phyloP scores from a whole-genome alignment of 2,329 filamentous ascomycete genomes.

The Sclerotinia spermophila region DNA sequence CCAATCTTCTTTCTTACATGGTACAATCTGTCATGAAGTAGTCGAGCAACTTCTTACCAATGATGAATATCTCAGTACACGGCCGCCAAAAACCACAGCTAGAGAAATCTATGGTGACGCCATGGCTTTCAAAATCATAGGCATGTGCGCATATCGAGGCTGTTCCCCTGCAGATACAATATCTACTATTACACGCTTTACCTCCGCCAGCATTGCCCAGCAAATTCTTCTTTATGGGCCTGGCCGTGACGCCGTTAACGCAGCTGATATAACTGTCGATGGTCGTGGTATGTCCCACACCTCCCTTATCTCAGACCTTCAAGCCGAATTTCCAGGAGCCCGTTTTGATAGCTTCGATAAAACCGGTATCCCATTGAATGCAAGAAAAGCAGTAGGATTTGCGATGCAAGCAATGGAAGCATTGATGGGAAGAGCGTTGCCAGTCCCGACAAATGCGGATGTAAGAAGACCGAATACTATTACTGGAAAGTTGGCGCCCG shows the following conservation, averaged over 20 bases:
- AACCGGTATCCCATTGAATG: slow-evolving; percentile 37
- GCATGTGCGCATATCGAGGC: slow-evolving; percentile 31
- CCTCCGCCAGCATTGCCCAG: slow-evolving; percentile 36
- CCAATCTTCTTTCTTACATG: slow-evolving; percentile 28
- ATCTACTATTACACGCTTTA: slow-evolving; percentile 36
- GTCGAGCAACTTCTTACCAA: slow-evolving; percentile 34
- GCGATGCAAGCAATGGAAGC: slow-evolving; percentile 39
- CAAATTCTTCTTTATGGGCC: slow-evolving; percentile 36
- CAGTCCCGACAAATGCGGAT: slow-evolving; percentile 36
- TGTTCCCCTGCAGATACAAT: slow-evolving; percentile 34
- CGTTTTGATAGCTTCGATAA: slow-evolving; percentile 34
- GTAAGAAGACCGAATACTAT: slow-evolving; percentile 37
- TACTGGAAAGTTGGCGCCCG: slow-evolving; percentile 36
- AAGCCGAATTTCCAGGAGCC: slow-evolving; percentile 34
- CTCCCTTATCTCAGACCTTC: slow-evolving; percentile 33
- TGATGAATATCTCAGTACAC: slow-evolving; percentile 30
- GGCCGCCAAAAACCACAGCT: slow-evolving; percentile 37
- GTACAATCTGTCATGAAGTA: slow-evolving; percentile 35
- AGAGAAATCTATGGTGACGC: slow-evolving; percentile 36
- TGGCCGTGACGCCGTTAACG: slow-evolving; percentile 33
- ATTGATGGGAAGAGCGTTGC: slow-evolving; percentile 35
- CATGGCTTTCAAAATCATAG: slow-evolving; percentile 33
- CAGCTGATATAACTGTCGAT: slow-evolving; percentile 35
- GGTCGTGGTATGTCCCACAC: slow-evolving; percentile 35
- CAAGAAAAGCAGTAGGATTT: slow-evolving; percentile 38